Evolutionary conservation across 2,329 filamentous ascomycete species (phyloP), one percentile per base, ranked within the genome.

Genomic region (Penicillium brevicompactum): DNA sequence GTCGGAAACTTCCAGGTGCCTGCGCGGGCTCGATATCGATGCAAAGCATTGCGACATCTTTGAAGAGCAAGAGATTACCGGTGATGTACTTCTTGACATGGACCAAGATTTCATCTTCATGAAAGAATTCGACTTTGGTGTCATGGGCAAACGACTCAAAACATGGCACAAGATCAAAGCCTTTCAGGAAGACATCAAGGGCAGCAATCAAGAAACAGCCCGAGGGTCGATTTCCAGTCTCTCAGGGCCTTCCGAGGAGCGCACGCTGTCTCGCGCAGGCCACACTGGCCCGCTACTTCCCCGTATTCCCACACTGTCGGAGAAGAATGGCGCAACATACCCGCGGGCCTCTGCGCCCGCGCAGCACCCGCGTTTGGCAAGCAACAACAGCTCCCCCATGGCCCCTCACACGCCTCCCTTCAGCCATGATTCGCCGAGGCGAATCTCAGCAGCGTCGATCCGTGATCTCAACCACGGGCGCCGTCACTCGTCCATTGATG

Each of bases 121-220:
- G 78, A 96, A 96, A 70, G 92, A 94, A 45, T 96, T 97, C 66
- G 91, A 97, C 64, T 82, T 97, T 62, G 93, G 93, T 16, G 91
- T 92, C 3, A 92, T 97, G 64, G 93, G 93, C 8, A 84, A 91
- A 54, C 84, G 93, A 58, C 77, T 97, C 58, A 95, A 95, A 73
- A 96, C 92, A 2, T 97, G 93, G 93, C 91, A 97, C 74, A 96
- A 94, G 75, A 92, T 97, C 73, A 96, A 96, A 74, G 81, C 86
- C 3, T 82, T 97, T 60, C 93, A 97, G 70, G 90, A 96, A 67
- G 91, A 97, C 72, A 87, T 94, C 41, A 88, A 84, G 60, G 82
- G 83, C 43, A 75, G 84, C 76, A 66, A 85, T 76, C 76, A 70
- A 55, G 70, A 68, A 45, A 58, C 60, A 16, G 51, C 53, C 30